These are phyloP conservation scores for Chalciporus chontae DNA, from an alignment of 768 basidiomycete species.

Conservation along the genomic window DNA sequence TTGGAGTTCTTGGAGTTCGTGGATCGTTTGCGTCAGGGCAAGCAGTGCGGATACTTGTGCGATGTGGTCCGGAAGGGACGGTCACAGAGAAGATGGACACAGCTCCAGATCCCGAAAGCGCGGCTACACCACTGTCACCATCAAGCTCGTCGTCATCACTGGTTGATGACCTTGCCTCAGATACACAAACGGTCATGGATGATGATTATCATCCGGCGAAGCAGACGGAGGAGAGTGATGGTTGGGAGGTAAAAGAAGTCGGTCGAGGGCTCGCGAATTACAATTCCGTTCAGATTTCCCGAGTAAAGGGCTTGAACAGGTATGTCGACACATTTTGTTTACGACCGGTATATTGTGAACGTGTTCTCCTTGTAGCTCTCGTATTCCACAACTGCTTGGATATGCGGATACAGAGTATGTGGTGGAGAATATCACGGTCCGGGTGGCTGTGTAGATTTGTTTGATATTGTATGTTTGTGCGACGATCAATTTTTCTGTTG, in stretches of 20 bases:
- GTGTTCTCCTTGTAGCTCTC: conserved; percentile 50
- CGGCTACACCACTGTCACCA: conserved; percentile 37
- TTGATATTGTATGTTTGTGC: conserved; percentile 20
- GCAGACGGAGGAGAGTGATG: conserved; percentile 40
- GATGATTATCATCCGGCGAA: conserved; percentile 29
- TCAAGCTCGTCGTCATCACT: conserved; percentile 36
- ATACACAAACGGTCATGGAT: conserved; percentile 26
- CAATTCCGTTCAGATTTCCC: conserved; percentile 86
- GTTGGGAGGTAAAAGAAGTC: conserved; percentile 81
- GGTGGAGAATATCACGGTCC: conserved; percentile 90
- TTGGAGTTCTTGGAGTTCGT: conserved; percentile 81
- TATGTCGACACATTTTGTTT: conserved; percentile 33
- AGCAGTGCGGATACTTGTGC: conserved; percentile 80
- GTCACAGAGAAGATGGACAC: conserved; percentile 26
- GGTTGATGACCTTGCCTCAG: conserved; percentile 24
- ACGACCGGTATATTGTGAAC: background rate
- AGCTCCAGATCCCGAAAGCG: conserved; percentile 14
- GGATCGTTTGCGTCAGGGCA: conserved; percentile 94
- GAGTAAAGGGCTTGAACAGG: conserved; percentile 91
- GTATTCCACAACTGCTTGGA: conserved; percentile 76
- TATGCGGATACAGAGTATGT: conserved; percentile 98
- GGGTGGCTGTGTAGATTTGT: conserved; percentile 49
- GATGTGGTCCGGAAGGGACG: conserved; percentile 31
- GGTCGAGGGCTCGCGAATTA: conserved; percentile 95
- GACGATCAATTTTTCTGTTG: conserved; percentile 3